Evolutionary conservation across 2,329 filamentous ascomycete species (phyloP).

Genomic region (Penicillium sp.): DNA sequence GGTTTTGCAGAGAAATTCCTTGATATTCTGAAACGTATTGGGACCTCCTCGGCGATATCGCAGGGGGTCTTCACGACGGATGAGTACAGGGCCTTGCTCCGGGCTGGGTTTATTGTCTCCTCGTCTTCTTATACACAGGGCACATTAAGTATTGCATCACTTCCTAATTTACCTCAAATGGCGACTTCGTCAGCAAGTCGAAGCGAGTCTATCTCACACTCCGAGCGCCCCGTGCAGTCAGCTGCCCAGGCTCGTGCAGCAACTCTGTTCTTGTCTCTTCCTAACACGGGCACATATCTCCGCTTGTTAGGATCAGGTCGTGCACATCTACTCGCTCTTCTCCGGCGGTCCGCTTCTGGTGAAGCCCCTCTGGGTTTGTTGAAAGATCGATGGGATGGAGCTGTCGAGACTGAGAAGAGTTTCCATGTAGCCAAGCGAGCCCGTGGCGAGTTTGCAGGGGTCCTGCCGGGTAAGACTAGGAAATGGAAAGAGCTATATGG

Average conservation of each 20-base stretch:
- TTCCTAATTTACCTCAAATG: conserved; percentile 32
- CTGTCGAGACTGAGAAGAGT: conserved; percentile 48
- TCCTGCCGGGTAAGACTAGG: conserved; percentile 59
- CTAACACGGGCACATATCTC: conserved; percentile 61
- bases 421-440: conserved; percentile 53
- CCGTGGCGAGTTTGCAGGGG: conserved; percentile 57
- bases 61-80: conserved; percentile 46
- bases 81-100: conserved; percentile 52
- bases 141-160: conserved; percentile 45
- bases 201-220: conserved; percentile 16
- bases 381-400: conserved; percentile 64
- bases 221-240: conserved; percentile 20
- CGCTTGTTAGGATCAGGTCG: conserved; percentile 57
- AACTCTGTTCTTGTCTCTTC: conserved; percentile 55
- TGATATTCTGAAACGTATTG: conserved; percentile 47
- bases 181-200: conserved; percentile 30
- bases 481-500: conserved; percentile 64
- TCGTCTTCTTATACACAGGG: conserved; percentile 43
- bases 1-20: conserved; percentile 50
- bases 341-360: conserved; percentile 53
- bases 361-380: conserved; percentile 57
- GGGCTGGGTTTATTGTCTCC: conserved; percentile 57
- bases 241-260: conserved; percentile 28
- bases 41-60: conserved; percentile 49
- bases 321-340: conserved; percentile 53